phyloP scores from a whole-genome alignment of 2,329 filamentous ascomycete species.

The Didymellaceae sp. region DNA sequence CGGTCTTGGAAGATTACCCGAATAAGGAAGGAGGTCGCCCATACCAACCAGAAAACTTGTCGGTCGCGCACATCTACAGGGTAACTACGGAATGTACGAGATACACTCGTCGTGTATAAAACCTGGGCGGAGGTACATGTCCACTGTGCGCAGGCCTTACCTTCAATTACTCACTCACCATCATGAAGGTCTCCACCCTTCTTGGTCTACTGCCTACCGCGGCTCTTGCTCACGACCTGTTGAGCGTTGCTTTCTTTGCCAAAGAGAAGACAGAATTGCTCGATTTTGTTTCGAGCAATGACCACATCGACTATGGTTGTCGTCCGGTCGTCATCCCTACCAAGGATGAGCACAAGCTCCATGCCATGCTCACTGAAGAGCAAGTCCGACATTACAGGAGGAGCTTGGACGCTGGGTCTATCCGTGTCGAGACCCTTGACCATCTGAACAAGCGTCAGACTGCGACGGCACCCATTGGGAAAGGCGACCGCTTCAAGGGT shows the following conservation, averaged over 20 bases:
- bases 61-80: conserved; percentile 1
- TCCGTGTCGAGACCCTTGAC: conserved; percentile 33
- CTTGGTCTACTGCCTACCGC: conserved; percentile 34
- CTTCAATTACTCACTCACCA: background rate
- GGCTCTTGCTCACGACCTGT: conserved; percentile 35
- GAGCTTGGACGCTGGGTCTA: conserved; percentile 30
- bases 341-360: conserved; percentile 40
- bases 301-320: conserved; percentile 45
- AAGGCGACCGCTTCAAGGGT: conserved; percentile 51
- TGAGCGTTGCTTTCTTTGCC: conserved; percentile 38
- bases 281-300: conserved; percentile 39
- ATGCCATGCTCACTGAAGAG: conserved; percentile 37
- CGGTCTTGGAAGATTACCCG: conserved; percentile 14
- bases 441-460: conserved; percentile 37
- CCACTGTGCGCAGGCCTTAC: background rate
- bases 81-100: background rate
- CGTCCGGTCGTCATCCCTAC: conserved; percentile 37
- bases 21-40: conserved; percentile 15
- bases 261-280: conserved; percentile 40
- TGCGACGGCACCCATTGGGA: conserved; percentile 41
- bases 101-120: conserved; percentile 6
- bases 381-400: conserved; percentile 32
- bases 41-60: conserved; percentile 5
- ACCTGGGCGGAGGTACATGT: background rate
- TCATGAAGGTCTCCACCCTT: conserved; percentile 37